Conservation (phyloP, 2,329 filamentous ascomycete genomes). For the Cryoendolithus antarcticus region DNA sequence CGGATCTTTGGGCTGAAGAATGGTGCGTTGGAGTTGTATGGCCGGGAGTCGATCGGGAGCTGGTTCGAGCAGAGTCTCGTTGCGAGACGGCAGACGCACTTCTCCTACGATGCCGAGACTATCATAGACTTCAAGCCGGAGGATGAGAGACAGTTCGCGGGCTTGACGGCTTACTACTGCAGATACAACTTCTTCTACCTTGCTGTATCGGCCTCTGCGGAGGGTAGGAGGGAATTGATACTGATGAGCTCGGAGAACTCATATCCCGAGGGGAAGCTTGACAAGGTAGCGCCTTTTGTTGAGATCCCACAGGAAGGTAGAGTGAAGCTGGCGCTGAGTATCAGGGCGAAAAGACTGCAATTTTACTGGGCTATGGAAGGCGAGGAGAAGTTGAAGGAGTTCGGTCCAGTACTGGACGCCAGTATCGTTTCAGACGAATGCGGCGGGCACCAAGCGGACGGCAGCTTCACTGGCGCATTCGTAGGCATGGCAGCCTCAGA, state of each 20-base stretch:
- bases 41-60: slow-evolving; percentile 3
- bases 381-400: slow-evolving; percentile 1
- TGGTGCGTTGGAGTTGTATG: slow-evolving; percentile 1
- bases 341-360: slow-evolving; percentile 1
- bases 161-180: slow-evolving; percentile 5
- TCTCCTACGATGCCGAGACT: slow-evolving; percentile 5
- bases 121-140: slow-evolving; percentile 4
- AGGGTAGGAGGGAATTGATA: slow-evolving; percentile 3
- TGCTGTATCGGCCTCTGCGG: slow-evolving; percentile 2
- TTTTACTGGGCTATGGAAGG: slow-evolving; percentile 2
- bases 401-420: slow-evolving; percentile 3
- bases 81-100: slow-evolving; percentile 4
- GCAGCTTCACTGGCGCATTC: slow-evolving; percentile 5
- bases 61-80: slow-evolving; percentile 5
- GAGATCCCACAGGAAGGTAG: slow-evolving; percentile 4
- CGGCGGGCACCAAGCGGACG: slow-evolving; percentile 3
- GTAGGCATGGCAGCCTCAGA: slow-evolving; percentile 4
- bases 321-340: slow-evolving; percentile 5
- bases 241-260: slow-evolving; percentile 3
- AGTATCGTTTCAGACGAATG: slow-evolving; percentile 4
- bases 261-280: slow-evolving; percentile 1
- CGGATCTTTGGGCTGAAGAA: slow-evolving; percentile 3
- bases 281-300: background rate
- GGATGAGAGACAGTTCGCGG: slow-evolving; percentile 5
- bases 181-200: slow-evolving; percentile 6